Evolutionary conservation across 768 basidiomycete species (phyloP), one percentile per base, ranked within the genome.

Genomic region (Clitopilus passeckerianus): DNA sequence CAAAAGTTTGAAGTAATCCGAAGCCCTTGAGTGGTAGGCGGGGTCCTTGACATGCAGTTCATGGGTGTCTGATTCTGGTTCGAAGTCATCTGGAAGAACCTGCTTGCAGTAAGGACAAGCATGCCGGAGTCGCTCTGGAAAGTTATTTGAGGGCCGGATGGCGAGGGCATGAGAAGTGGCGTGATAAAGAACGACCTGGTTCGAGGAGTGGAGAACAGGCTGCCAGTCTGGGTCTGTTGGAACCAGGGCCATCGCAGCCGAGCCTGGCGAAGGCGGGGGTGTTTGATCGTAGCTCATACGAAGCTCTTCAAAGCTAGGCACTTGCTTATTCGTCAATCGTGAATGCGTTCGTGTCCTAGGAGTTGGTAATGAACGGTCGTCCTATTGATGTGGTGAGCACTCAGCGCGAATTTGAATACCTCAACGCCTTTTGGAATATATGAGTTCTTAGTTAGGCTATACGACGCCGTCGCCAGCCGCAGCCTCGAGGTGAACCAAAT

Each of bases 151-250:
- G 33, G 73, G 72, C 46, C 77, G 77, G 59, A 92, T 87, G 16
- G 91, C 82, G 20, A 95, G 75, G 1, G 92, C 91, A 67, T 94
- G 92, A 0, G 89, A 92, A 1, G 82, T 86, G 0, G 93, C 86
- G 68, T 95, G 91, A 74, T 93, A 95, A 7, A 94, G 79, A 15
- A 95, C 93, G 34, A 94, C 86, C 66, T 93, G 91, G 71, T 91
- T 90, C 0, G 89, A 87, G n/a, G 82, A 81, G 52, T 91, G 91
- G 16, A 93, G 77, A 61, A 94, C 91, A 1, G 91, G 86, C 57
- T 82, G 88, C 91, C 91, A 93, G 59, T 85, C 73, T 23, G 63
- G 64, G 20, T 67, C 67, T 54, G 60, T 37, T 20, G 62, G 61
- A 20, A 66, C 59, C 22, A 68, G 64, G 22, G 67, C 60, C 35